A percentile compares a stretch with the other conserved stretches of the same genome.
Evolutionary conservation across 352 stramenopile species (phyloP).

Genomic region (Albugo laibachii): DNA sequence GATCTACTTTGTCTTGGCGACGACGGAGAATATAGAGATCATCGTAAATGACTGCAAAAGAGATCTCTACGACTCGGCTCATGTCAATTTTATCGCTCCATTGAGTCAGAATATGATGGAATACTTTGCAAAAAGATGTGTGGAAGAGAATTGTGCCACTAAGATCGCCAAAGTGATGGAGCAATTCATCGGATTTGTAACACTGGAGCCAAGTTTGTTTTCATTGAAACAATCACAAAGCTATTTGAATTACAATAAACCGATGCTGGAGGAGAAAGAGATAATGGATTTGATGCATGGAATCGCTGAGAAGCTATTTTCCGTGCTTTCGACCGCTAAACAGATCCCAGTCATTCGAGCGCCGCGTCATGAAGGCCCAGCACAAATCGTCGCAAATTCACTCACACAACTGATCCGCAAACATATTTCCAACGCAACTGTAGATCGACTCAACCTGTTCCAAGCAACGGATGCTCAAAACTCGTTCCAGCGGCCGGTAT

Average conservation of each 20-base stretch:
- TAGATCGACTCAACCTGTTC: background rate
- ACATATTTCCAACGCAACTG: constrained; percentile 18
- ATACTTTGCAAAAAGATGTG: constrained; percentile 53
- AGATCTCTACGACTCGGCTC: constrained; percentile 82
- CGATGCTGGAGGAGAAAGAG: constrained; percentile 42
- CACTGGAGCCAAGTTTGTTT: constrained; percentile 89
- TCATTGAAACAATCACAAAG: constrained; percentile 83
- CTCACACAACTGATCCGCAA: constrained; percentile 70
- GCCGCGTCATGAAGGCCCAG: constrained; percentile 80
- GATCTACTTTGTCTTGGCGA: constrained; percentile 95
- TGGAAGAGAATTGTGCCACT: constrained; percentile 54
- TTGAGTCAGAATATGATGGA: constrained; percentile 76
- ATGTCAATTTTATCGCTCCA: constrained; percentile 91
- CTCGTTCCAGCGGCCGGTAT: constrained; percentile 63
- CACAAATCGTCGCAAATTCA: constrained; percentile 92
- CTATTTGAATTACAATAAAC: constrained; percentile 89
- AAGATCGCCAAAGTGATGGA: constrained; percentile 92
- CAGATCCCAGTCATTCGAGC: constrained; percentile 92
- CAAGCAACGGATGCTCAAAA: background rate
- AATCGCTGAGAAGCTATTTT: constrained; percentile 80
- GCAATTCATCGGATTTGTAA: constrained; percentile 95
- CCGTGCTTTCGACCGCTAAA: constrained; percentile 83
- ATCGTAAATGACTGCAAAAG: constrained; percentile 88
- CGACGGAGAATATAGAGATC: constrained; percentile 84
- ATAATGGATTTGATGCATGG: constrained; percentile 58